Evolutionary conservation across 2,329 filamentous ascomycete species (phyloP), one percentile per base, ranked within the genome.

Genomic region (Pezicula carpinea): DNA sequence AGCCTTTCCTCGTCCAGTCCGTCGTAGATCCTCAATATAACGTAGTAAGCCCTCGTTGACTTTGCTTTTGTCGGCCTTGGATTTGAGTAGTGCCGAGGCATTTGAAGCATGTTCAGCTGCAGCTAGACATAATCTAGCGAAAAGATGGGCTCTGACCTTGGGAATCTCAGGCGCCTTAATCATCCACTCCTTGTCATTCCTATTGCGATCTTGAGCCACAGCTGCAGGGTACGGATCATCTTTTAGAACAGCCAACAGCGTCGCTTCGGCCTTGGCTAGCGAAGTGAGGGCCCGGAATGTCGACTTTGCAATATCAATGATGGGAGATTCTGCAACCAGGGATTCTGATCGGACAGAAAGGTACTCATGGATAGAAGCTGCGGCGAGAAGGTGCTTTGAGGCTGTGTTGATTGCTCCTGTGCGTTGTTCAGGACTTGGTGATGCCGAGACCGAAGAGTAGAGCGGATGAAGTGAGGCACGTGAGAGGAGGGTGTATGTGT

Each of bases 111-210:
- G 91, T 56, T 96, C 91, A 1, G 87, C 84, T 0, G 91, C 89
- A 0, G 90, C 89, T 10, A 97, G 76, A 63, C 90, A 97, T 6
- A 97, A 73, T 1, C 92, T 77, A 2, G 90, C 90, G 61, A 95
- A 95, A 2, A 99, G 74, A 60, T 95, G 84, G 7, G 89, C 89
- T 39, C 92, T 83, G 15, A 96, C 90, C 62, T 92, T 91, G 23
- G 90, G 87, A 41, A 96, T 88, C 43, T 89, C 82, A 1, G 92
- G 89, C 0, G 89, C 80, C 59, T 87, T 89, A 66, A 93, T 95
- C 90, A 97, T 97, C 92, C 92, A 99, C 56, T 97, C 92, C 51
- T 80, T 89, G 65, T 91, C 89, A 56, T 85, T 82, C 44, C 84
- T 80, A 62, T 95, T 95, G 40, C 91, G 79, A 47, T 85, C 81